phyloP scores from a whole-genome alignment of 2,329 filamentous ascomycete genomes.

The Exophiala calicioides region DNA sequence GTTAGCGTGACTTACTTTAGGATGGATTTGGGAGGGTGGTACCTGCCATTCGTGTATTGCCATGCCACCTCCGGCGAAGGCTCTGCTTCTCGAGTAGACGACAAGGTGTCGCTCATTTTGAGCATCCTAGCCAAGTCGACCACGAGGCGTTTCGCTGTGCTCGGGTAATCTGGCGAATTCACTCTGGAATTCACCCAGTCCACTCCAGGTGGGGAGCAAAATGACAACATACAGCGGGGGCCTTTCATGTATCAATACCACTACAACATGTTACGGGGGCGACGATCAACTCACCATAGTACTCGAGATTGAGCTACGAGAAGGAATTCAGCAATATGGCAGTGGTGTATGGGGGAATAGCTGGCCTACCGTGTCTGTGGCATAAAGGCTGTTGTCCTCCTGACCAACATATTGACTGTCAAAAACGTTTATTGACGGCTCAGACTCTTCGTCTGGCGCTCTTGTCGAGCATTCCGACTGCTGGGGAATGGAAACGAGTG shows the following conservation, averaged over 20 bases:
- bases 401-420: too few relatives aligned
- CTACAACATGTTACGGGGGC: too few relatives aligned
- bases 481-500: conserved; percentile 1
- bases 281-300: conserved; percentile 8
- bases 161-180: conserved; percentile 5
- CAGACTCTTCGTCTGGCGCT: background rate
- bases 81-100: conserved; percentile 9
- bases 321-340: conserved; percentile 1
- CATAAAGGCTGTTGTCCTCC: conserved; percentile 11
- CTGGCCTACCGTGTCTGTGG: conserved; percentile 8
- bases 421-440: too few relatives aligned
- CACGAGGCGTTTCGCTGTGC: conserved; percentile 5
- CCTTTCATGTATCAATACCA: too few relatives aligned
- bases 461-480: background rate
- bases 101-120: conserved; percentile 9
- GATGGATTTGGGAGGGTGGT: too few relatives aligned
- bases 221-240: conserved; percentile 15
- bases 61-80: conserved; percentile 6
- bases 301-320: conserved; percentile 12
- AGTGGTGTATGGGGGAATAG: background rate
- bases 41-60: conserved; percentile 13
- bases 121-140: conserved; percentile 7
- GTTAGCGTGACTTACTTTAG: too few relatives aligned
- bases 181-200: conserved; percentile 12
- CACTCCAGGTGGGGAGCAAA: conserved; percentile 11